Base-by-base conservation (phyloP, 2,329 filamentous ascomycete genomes). In the Thelonectria rubi region DNA sequence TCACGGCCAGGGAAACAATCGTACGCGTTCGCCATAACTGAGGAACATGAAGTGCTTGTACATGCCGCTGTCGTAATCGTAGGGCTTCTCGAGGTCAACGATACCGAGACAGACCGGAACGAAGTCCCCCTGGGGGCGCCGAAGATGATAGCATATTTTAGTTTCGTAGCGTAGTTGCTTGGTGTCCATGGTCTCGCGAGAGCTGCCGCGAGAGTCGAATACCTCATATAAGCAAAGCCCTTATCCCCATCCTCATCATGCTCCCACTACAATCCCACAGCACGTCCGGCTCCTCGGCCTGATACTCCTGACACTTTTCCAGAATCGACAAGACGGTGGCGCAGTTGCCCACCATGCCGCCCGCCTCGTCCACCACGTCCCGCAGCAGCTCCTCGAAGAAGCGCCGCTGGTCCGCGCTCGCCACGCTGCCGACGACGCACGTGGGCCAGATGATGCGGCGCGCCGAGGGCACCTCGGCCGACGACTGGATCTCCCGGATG, bases 41-140 rank as follows among this genome's bases (percentile, higher is more conserved):
- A 39, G 11, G 15, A 39, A 39, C 37, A 39, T 12, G 11, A 39
- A 39, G 37, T 39, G 11, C 37, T 39, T n/a, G 15, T 14, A 39
- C 11, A 39, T 14, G 37, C 37, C 37, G 37, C 37, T 39, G 11
- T 39, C 37, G 37, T 39, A 39, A 39, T 39, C 8, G 37, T 39
- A 39, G 8, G 37, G 37, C 37, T n/a, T 12, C 15, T 65, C 40
- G 37, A 77, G 63, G 42, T 73, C 65, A 46, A 72, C 55, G 4
- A 60, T 65, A n/a, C 76, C 74, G 20, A 79, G 70, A 53, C 67
- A 79, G 5, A 79, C 71, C 3, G 77, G 77, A 20, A 78, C 56
- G 59, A 69, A 46, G 34, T 66, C 66, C 21, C 76, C 76, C 61
- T 79, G 72, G 45, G 78, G 65, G n/a, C 60, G 26, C 8, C 37